Evolutionary conservation across 2,329 filamentous ascomycete genomes (phyloP), one percentile per base, ranked within the genome.

Genomic region (Fusarium lateritium): DNA sequence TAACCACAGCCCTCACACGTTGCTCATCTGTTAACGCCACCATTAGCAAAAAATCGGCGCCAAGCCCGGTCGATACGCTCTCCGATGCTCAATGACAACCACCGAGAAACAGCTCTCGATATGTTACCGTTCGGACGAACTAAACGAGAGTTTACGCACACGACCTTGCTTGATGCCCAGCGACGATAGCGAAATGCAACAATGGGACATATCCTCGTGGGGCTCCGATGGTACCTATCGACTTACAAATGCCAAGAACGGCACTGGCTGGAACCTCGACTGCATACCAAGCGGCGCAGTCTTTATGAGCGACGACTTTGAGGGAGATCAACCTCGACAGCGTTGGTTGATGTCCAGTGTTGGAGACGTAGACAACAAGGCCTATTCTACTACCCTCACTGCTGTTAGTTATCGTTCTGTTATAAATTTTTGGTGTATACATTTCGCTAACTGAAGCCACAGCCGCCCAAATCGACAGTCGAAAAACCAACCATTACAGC

Each of bases 301-400:
- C 4, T 79, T 76, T 31, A 76, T 80, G 76, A 76, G 71, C 49
- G 67, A 65, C 8, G 67, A 76, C 5, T 64, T 73, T 11, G 53
- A 67, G 2, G 67, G 69, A 1, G 66, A 68, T 3, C 76, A 79
- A 50, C 67, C 67, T 2, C 76, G 77, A 1, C 78, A 79, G 38
- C 77, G 76, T 11, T 80, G 78, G 78, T 62, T 79, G 42, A 73
- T 79, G 70, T 76, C 73, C 5, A 79, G 77, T 17, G 73, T 70
- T 2, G 69, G 66, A 2, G 34, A 71, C 1, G 74, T 80, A 0
- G 56, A 80, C 31, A 76, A 80, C 15, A 73, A 72, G 1, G 76
- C 74, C 4, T 80, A 75, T 43, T 79, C 76, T 1, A 80, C 78
- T 0, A 67, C 73, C 10, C 79, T 77, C 21, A 52, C 45, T 1